phyloP scores from a whole-genome alignment of 441 rosid species.

The Gossypium davidsonii region DNA sequence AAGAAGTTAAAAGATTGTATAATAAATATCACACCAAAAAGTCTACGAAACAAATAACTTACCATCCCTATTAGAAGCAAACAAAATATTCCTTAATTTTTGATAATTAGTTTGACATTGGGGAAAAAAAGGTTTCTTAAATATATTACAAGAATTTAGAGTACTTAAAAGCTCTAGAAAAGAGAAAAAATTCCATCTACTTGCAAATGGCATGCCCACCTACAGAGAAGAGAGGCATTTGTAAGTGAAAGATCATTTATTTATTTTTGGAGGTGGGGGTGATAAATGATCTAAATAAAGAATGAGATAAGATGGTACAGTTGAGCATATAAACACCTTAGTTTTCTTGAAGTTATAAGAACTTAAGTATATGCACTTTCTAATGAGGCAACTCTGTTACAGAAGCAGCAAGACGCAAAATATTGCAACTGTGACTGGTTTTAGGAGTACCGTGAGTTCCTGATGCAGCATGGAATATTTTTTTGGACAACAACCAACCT shows the following conservation, averaged over 20 bases:
- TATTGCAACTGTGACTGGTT: not conserved
- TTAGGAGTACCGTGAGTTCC: not conserved
- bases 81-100: not conserved
- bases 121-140: not conserved
- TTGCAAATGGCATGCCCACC: not conserved
- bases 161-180: not conserved
- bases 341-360: not conserved
- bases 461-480: not conserved
- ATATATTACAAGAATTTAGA: not conserved
- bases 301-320: not conserved
- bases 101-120: not conserved
- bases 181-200: not conserved
- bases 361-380: not conserved
- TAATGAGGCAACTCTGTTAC: not conserved
- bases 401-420: not conserved
- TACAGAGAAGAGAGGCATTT: not conserved
- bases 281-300: not conserved
- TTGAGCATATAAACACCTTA: not conserved
- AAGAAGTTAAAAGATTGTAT: slow-evolving; percentile 10
- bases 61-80: not conserved
- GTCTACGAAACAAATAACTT: not conserved
- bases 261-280: not conserved
- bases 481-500: not conserved
- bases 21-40: not conserved
- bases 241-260: not conserved